Evolutionary conservation across 2,329 filamentous ascomycete species (phyloP), one percentile per base, ranked within the genome.

Genomic region (Fusarium compactum): DNA sequence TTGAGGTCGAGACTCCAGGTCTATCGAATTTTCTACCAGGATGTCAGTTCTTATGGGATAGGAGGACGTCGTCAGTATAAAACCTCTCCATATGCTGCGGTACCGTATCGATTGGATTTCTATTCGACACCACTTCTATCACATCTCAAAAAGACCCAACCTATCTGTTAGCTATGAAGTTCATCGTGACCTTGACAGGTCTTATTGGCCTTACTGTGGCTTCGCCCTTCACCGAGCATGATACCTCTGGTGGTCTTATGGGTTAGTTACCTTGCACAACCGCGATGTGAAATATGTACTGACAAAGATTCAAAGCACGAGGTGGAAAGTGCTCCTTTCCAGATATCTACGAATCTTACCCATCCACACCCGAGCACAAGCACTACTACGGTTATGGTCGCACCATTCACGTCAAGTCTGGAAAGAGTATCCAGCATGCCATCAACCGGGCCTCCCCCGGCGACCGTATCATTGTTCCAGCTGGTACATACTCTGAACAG

Each of bases 401-500:
- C 3, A 75, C 69, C 16, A 58, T 70, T 30, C 52, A 70, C 6
- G 73, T 75, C 47, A 67, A 65, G n/a, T 1, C 27, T 0, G 58
- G 47, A n/a, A 60, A 72, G 38, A 76, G 69, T 47, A 81, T 81
- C 47, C 77, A 80, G 40, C 46, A 62, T 4, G 79, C 78, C 15
- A 75, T 81, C 50, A 59, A 67, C 18, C 45, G 45, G 4, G 79
- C 80, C 15, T 56, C 46, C 2, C 63, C 63, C 0, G 78, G 79
- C 7, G 77, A 77, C 30, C 63, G 65, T 5, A 81, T 82, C 45
- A 56, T 78, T 4, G 78, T 82, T 15, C 74, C 70, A 12, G 57
- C 71, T 3, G 80, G 80, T 7, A 77, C 61, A 1, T 82, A 82
- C 41, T 11, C 45, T 0, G 80, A 82, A 62, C 79, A 81, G 40